A percentile compares a stretch with the other conserved stretches of the same genome.
phyloP scores from a whole-genome alignment of 1,284 basidiomycete species.

The Coniferiporia weirii region DNA sequence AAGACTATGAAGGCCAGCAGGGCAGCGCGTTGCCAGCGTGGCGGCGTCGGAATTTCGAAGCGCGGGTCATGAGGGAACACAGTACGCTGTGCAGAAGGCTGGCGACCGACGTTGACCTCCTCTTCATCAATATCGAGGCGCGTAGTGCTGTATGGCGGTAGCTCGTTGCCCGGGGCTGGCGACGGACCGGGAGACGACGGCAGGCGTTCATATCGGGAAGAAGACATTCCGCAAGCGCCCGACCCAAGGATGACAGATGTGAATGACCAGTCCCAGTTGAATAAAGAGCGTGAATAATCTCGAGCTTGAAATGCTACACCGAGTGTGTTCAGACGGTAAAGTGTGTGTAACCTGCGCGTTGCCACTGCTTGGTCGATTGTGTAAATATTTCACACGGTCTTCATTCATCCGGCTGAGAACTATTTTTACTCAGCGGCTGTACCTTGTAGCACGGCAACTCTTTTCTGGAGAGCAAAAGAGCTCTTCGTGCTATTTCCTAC shows the following conservation, averaged over 20 bases:
- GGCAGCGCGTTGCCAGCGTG: constrained; percentile 42
- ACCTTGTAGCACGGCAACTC: no score
- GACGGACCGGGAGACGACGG: constrained; percentile 3
- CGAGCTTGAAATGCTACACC: background rate
- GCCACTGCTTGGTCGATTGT: background rate
- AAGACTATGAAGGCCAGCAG: constrained; percentile 38
- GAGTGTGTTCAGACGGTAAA: background rate
- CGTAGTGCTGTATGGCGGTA: background rate
- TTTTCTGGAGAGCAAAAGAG: no score
- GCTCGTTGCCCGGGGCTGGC: background rate
- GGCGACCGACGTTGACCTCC: constrained; percentile 6
- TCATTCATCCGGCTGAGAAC: background rate
- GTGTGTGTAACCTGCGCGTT: background rate
- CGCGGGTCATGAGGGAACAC: constrained; percentile 31
- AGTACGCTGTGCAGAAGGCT: constrained; percentile 1
- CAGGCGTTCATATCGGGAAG: constrained; percentile 15
- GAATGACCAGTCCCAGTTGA: background rate
- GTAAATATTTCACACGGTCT: background rate
- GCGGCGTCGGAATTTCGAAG: constrained; percentile 40
- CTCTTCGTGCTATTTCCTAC: no score
- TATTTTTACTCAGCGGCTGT: no score
- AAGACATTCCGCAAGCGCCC: background rate
- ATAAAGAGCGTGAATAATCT: background rate
- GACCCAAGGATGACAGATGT: background rate
- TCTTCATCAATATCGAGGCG: constrained; percentile 13